Evolutionary conservation across 2,329 filamentous ascomycete species (phyloP), one percentile per base, ranked within the genome.

Genomic region (Pseudogymnoascus sp.): DNA sequence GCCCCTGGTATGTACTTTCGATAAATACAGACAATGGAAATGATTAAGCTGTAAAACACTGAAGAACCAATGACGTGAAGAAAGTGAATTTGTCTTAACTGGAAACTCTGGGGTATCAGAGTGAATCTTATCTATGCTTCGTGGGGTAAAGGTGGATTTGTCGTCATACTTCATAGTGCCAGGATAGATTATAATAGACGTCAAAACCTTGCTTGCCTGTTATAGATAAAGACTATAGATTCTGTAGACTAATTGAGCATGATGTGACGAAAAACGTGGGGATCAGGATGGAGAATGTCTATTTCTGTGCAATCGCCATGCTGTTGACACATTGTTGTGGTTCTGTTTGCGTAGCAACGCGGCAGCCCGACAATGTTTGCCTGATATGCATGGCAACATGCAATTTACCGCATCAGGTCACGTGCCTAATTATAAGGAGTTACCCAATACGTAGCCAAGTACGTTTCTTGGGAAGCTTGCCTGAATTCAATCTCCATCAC

Each of bases 381-480:
- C 49, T 56, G 6, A 56, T 34, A 56, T 56, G n/a, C 49, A 34
- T 28, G 49, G 49, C 49, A 34, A 56, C 14, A 56, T 8, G 28
- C 16, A 56, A 56, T 56, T 56, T 56, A 25, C 49, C 28, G 11
- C 8, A 56, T 36, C 28, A 14, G 3, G 11, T 56, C 49, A 56
- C 49, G 49, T 56, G 49, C 9, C 1, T 5, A 36, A 56, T 56
- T 56, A 56, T 56, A 56, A 18, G 49, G 49, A 56, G 49, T 56
- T 56, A 34, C 49, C 49, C 49, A 56, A 56, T 56, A 56, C 49
- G 49, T 56, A 56, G 49, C 49, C 49, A 56, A 56, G 49, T 56
- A 56, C 49, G 49, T 56, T 56, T 56, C 49, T 14, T 56, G 16
- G 49, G 49, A 34, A 56, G 49, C 49, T 56, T 56, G 49, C 49